phyloP scores from a whole-genome alignment of 192 early-diverging fungal species.

The Chytriomyces sp. region DNA sequence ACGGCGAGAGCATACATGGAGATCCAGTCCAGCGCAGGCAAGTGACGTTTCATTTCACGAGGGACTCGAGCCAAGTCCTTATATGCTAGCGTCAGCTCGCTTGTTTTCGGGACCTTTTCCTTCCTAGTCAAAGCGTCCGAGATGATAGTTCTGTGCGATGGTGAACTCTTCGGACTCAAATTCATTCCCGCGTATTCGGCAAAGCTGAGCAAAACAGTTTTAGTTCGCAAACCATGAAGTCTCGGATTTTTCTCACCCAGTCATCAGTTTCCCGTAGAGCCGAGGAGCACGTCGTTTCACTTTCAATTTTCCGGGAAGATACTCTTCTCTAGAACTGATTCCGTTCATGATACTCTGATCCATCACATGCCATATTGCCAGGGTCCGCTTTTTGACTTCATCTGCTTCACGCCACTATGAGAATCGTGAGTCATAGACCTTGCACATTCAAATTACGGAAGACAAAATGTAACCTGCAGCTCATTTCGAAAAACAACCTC shows the following conservation, averaged over 20 bases:
- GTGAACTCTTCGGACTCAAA: conserved; percentile 6
- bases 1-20: conserved; percentile 93
- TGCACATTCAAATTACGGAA: neutral
- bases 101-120: neutral
- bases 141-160: too few relatives aligned
- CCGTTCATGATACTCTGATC: conserved; percentile 68
- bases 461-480: conserved; percentile 51
- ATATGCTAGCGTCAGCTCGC: conserved; percentile 23
- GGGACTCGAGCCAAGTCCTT: neutral
- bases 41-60: conserved; percentile 48
- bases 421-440: neutral
- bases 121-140: neutral
- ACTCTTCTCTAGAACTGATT: conserved; percentile 40
- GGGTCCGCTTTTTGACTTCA: conserved; percentile 74
- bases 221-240: neutral
- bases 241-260: conserved; percentile 46
- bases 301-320: conserved; percentile 80
- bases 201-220: conserved; percentile 12
- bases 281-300: conserved; percentile 84
- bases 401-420: conserved; percentile 74
- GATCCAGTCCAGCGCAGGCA: conserved; percentile 87
- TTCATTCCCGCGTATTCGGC: conserved; percentile 39
- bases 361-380: conserved; percentile 92
- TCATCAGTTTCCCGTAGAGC: conserved; percentile 83
- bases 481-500: conserved; percentile 95